These are phyloP conservation scores for Paramyrothecium roridum DNA, from an alignment of 2,329 filamentous ascomycete genomes.

Conservation along the genomic window DNA sequence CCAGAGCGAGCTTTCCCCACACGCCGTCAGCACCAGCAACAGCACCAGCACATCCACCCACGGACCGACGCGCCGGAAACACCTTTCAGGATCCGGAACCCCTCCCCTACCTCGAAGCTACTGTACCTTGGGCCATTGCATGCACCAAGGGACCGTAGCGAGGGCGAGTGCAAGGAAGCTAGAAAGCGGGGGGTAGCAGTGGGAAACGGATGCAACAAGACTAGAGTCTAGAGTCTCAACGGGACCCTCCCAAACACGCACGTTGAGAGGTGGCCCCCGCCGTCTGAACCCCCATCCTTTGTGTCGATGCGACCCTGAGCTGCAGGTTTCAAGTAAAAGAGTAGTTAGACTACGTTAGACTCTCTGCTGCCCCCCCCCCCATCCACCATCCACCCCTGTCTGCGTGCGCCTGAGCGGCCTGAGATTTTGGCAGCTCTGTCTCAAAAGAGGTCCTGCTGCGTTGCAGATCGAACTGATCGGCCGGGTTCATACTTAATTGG, in stretches of 20 bases:
- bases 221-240: background rate
- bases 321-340: background rate
- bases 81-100: too few species aligned
- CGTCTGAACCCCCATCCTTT: background rate
- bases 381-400: background rate
- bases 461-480: background rate
- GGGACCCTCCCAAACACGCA: background rate
- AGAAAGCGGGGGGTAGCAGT: background rate
- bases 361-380: too few species aligned
- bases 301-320: background rate
- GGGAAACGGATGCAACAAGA: too few species aligned
- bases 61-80: too few species aligned
- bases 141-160: too few species aligned
- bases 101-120: too few species aligned
- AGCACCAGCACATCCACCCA: too few species aligned
- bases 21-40: too few species aligned
- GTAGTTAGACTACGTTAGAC: too few species aligned
- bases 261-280: background rate
- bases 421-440: background rate
- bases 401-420: background rate
- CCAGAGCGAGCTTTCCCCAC: too few species aligned
- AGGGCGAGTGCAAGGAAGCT: too few species aligned
- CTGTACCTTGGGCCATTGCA: too few species aligned
- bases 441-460: background rate
- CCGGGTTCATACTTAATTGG: background rate